phyloP scores from a whole-genome alignment of 1,284 basidiomycete genomes.

The Thecaphora frezii region DNA sequence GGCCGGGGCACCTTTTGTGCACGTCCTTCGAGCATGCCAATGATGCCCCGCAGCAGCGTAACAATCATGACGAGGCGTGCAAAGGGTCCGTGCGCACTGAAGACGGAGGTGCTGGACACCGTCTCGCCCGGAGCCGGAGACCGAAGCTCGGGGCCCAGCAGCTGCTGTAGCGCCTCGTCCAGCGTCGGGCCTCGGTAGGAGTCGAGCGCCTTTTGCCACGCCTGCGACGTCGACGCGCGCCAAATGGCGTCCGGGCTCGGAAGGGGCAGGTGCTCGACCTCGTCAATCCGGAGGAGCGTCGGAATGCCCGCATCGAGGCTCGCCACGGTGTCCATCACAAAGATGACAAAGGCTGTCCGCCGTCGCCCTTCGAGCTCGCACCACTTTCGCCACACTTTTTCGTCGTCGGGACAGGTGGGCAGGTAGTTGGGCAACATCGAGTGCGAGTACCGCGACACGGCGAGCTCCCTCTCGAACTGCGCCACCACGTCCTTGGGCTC shows the following conservation, averaged over 20 bases:
- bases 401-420: conserved; percentile 23
- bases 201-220: conserved; percentile 26
- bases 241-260: conserved; percentile 43
- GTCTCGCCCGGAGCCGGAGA: conserved; percentile 4
- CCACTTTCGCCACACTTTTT: conserved; percentile 48
- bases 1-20: conserved; percentile 22
- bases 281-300: conserved; percentile 29
- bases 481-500: conserved; percentile 28
- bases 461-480: conserved; percentile 23
- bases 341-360: conserved; percentile 39
- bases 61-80: conserved; percentile 43
- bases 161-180: conserved; percentile 36
- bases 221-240: conserved; percentile 32
- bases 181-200: conserved; percentile 31
- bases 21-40: conserved; percentile 45
- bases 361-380: conserved; percentile 44
- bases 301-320: conserved; percentile 39
- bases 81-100: conserved; percentile 44
- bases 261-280: conserved; percentile 44
- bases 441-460: conserved; percentile 32
- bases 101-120: conserved; percentile 14
- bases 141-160: conserved; percentile 10
- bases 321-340: conserved; percentile 44
- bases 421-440: conserved; percentile 30
- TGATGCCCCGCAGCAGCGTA: conserved; percentile 48